Base-by-base conservation (phyloP, 331 rosid species). In the Acacia concinna region DNA sequence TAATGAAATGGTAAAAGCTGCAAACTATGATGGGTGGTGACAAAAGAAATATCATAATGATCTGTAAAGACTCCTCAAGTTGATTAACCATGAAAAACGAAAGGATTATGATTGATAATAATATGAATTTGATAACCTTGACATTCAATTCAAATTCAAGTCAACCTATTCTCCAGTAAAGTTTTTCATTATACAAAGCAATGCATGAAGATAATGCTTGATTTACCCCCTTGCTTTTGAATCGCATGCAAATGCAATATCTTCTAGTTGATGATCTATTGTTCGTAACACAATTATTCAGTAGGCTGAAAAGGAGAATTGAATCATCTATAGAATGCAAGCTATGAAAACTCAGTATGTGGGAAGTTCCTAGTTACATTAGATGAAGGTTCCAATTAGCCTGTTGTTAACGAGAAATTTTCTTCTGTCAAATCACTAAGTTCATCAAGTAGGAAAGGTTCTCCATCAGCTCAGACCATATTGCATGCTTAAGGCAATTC, bases 391-490 rank as follows among this genome's bases (percentile, higher is more conserved):
- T 44, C 52, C 14, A 65, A 56, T 44, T 30, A 77, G 71, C 44
- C 34, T 47, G 17, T 31, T 38, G 75, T 56, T 77, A 46, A 40
- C 60, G 47, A 69, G 65, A 57, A 76, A 23, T 59, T 78, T 68
- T 78, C 41, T 68, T 43, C 68, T 43, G 74, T 63, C 75, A 77
- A 67, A 37, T 59, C 70, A 77, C 65, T 71, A 17, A 40, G 30
- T 51, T 68, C 69, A 73, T 59, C 60, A 18, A 30, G 8, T 28
- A 11, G 62, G 81, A 43, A 11, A 78, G 35, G 9, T 38, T 52
- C 71, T 81, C 72, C 27, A 59, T 81, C 57, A 37, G 73, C 75
- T 84, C 79, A 78, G 79, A 59, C 60, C 74, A 78, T 47, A 62
- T 28, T 54, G 35, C 71, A 18, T 38, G 76, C 79, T 70, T 72